Evolutionary conservation across 768 basidiomycete genomes (phyloP), one percentile per base, ranked within the genome.

Genomic region (Amanita subjunquillea): DNA sequence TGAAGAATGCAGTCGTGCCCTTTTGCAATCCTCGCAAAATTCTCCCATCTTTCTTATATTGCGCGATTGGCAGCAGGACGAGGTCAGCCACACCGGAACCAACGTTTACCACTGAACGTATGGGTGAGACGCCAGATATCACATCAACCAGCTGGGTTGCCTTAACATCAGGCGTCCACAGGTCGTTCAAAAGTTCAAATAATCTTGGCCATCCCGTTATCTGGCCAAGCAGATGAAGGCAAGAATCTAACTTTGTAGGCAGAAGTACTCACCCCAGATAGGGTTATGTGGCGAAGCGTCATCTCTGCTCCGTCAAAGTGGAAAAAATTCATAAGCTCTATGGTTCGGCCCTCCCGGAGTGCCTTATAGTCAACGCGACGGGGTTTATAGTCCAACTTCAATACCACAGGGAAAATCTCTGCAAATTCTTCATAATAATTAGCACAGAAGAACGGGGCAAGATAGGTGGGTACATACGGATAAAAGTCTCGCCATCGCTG

Each of bases 321-420:
- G 84, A 99, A 99, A 67, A 99, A 98, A 64, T 99, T 99, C 95
- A 99, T 98, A 43, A 99, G 69, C 63, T 99, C 96, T 55, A 95
- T 95, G 0, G 92, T 93, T 66, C 77, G 82, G 12, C 96, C 96
- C 55, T 93, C 87, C 37, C 83, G 79, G 53, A 99, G 71, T 7
- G 94, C 96, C 56, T 82, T 72, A 65, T 97, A 96, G 65, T 98
- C 91, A 17, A 99, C 94, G 5, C 94, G 82, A 44, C 97, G 88
- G 50, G 96, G 96, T 64, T 99, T 99, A 68, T 98, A 99, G 64
- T 99, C 96, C 9, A 99, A 74, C 69, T 97, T 98, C 58, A 99
- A 69, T 64, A 94, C 90, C 49, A 99, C 79, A 0, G 96, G 91
- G 64, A 94, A 92, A 39, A 99, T 83, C 65, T 98, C 96, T 8